A percentile compares a stretch with the other conserved stretches of the same genome.
phyloP scores from a whole-genome alignment of 176 grass and related monocot genomes.

The Pontederia paniculata region DNA sequence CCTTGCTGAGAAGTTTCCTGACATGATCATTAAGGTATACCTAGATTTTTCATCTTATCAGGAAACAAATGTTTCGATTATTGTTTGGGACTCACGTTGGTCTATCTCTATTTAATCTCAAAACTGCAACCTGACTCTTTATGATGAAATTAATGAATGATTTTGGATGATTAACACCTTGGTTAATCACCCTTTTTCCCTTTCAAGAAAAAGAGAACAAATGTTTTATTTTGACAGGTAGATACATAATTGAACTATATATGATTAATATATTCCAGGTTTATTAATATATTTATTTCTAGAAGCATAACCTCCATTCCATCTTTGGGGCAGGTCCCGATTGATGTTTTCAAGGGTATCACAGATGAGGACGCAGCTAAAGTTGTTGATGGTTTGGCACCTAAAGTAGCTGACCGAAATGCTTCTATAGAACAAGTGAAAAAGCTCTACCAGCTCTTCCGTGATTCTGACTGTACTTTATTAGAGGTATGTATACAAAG shows the following conservation, averaged over 20 bases:
- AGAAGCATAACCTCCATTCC: conserved; percentile 17
- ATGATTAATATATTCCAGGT: neutral
- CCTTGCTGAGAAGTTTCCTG: conserved; percentile 89
- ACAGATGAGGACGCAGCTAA: conserved; percentile 90
- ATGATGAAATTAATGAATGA: too few relatives aligned
- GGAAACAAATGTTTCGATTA: too few relatives aligned
- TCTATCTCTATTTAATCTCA: too few relatives aligned
- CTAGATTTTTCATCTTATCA: too few relatives aligned
- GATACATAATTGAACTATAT: too few relatives aligned
- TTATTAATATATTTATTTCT: neutral
- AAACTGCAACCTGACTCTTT: too few relatives aligned
- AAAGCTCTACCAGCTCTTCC: conserved; percentile 86
- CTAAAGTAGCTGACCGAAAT: conserved; percentile 64
- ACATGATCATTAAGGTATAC: conserved; percentile 91
- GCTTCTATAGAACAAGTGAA: conserved; percentile 96
- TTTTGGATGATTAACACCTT: too few relatives aligned
- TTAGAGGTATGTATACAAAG: conserved; percentile 46
- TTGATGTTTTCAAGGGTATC: conserved; percentile 98
- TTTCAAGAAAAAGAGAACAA: too few relatives aligned
- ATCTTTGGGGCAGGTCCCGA: conserved; percentile 57
- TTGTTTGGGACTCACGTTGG: too few relatives aligned
- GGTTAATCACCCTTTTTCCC: too few relatives aligned
- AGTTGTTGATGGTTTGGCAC: conserved; percentile 93
- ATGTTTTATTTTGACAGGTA: too few relatives aligned
- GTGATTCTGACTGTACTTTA: conserved; percentile 72